Evolutionary conservation across 108 stramenopile genomes (phyloP), one percentile per base, ranked within the genome.

Genomic region (Fragilariopsis cylindrus): DNA sequence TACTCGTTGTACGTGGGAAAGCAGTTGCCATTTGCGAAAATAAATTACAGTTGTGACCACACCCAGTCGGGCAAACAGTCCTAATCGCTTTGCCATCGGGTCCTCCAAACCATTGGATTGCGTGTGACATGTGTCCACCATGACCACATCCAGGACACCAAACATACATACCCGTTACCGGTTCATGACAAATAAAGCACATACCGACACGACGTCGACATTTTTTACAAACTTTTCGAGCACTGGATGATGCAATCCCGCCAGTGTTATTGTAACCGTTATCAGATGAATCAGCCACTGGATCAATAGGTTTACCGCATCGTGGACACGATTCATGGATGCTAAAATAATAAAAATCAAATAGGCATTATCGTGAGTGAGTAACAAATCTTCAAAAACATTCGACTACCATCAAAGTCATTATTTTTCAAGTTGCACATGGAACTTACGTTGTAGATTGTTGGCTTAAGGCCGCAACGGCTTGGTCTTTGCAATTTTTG

Each of bases 141-240:
- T 84, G 83, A 57, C 91, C 94, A 57, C 94, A 95, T 56, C 94
- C 94, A n/a, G 91, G 94, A 53, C 94, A 95, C 91, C 90, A 95
- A 16, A 95, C 90, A 83, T 84, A 92, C 18, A 95, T 74, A 11
- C 90, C 91, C 72, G 82, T 87, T 9, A 95, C 94, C 15, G 90
- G 88, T 70, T 92, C 84, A 45, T 92, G 91, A 54, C 94, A 95
- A 7, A 95, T 65, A 69, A 91, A 95, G 57, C 94, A 95, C 9
- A 88, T 47, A 9, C 91, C 94, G 47, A 95, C 84, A 39, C 79
- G 83, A 45, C 87, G 65, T 50, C 90, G 83, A 55, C 94, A 95
- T 53, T 80, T 87, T 71, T 82, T 88, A 65, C 94, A 95, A 2
- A 76, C 69, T 39, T 84, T 72, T 68, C 87, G 78, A 13, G 76